These are phyloP conservation scores for Flagelloscypha sp. DNA, from an alignment of 768 basidiomycete genomes.

Conservation along the genomic window DNA sequence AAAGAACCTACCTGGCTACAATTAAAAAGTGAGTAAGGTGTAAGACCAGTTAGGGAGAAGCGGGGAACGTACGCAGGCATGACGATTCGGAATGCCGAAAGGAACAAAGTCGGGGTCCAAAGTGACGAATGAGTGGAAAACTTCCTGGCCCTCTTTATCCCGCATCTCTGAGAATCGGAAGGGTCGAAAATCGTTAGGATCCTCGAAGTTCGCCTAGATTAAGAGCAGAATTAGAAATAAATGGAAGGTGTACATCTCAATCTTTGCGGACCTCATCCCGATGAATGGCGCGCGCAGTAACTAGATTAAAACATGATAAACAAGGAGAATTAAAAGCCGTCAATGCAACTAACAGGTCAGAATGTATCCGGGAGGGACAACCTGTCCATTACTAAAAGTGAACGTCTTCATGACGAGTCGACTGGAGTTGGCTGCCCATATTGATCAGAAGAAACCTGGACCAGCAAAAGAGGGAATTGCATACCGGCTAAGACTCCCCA, in stretches of 20 bases:
- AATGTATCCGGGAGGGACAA: conserved; percentile 22
- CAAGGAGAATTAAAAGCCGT: too few species aligned
- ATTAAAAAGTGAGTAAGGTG: too few species aligned
- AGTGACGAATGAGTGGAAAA: conserved; percentile 6
- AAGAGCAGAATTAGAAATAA: conserved; percentile 4
- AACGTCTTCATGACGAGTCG: conserved; percentile 25
- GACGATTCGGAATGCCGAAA: too few species aligned
- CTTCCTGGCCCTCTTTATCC: conserved; percentile 9
- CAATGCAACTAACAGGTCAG: too few species aligned
- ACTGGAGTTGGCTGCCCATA: conserved; percentile 13
- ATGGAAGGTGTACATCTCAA: conserved; percentile 6
- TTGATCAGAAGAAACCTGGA: conserved; percentile 9
- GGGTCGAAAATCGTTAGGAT: conserved; percentile 10
- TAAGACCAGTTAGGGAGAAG: too few species aligned
- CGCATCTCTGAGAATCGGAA: conserved; percentile 11
- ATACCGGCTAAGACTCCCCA: conserved; percentile 21
- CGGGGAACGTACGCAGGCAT: too few species aligned
- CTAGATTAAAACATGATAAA: too few species aligned
- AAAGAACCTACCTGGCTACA: conserved; percentile 32
- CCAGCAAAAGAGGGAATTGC: not conserved
- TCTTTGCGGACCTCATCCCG: conserved; percentile 21
- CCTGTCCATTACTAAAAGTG: conserved; percentile 27
- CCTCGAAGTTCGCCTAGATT: conserved; percentile 8
- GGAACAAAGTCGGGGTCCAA: conserved; percentile 1
- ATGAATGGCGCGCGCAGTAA: conserved; percentile 14